Evolutionary conservation across 2,329 filamentous ascomycete genomes (phyloP).

Genomic region (Passalora sequoiae): DNA sequence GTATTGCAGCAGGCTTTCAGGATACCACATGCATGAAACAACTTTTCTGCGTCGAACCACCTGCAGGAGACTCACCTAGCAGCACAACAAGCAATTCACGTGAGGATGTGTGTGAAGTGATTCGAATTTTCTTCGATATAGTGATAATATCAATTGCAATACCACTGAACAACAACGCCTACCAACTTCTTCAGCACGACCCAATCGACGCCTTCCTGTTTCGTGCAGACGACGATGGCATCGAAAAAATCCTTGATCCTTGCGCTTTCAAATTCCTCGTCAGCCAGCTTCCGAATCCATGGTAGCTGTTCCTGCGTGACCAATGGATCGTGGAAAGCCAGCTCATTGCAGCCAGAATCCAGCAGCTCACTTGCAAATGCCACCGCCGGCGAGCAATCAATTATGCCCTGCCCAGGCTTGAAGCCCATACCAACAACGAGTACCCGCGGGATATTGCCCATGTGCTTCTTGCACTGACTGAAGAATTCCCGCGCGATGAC

Average conservation of each 20-base stretch:
- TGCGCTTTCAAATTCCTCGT: conserved; percentile 1
- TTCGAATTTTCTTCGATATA: too few relatives aligned
- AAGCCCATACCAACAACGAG: conserved; percentile 11
- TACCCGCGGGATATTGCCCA: not conserved
- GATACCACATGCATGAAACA: too few relatives aligned
- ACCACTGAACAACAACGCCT: too few relatives aligned
- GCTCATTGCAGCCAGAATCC: conserved; percentile 4
- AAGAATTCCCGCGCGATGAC: conserved; percentile 38
- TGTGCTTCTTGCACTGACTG: conserved; percentile 8
- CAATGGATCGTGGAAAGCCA: conserved; percentile 9
- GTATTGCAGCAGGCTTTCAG: too few relatives aligned
- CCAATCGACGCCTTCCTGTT: conserved; percentile 6
- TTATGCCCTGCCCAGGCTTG: conserved; percentile 9
- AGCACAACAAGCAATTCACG: too few relatives aligned
- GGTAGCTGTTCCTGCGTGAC: conserved; percentile 4
- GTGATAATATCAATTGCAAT: too few relatives aligned
- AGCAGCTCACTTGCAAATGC: conserved; percentile 9
- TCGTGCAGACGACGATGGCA: conserved; percentile 4
- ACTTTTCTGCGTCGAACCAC: too few relatives aligned
- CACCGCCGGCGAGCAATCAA: conserved; percentile 7
- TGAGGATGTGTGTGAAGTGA: too few relatives aligned
- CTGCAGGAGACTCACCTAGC: too few relatives aligned
- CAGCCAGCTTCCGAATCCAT: not conserved
- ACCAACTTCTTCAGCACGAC: not conserved
- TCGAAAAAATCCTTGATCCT: conserved; percentile 2